Percentiles rank a stretch among this genome's conserved stretches.
These are phyloP conservation scores for Neurospora discreta DNA, from an alignment of 495 filamentous ascomycete genomes.

Conservation along the genomic window DNA sequence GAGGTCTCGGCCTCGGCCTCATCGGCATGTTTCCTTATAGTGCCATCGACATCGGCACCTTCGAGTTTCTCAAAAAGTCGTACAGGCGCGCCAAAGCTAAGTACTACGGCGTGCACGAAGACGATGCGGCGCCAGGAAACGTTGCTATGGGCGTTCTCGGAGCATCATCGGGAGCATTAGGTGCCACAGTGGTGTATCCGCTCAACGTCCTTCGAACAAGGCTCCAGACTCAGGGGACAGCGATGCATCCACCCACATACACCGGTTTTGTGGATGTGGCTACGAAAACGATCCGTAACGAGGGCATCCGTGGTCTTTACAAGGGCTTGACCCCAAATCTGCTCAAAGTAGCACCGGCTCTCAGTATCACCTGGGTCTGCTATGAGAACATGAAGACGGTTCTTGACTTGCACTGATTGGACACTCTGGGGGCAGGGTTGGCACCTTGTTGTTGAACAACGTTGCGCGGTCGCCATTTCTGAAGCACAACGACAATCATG, in stretches of 20 bases:
- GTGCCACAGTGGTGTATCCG: slow-evolving; percentile 89
- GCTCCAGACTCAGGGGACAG: slow-evolving; percentile 89
- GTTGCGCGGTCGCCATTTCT: neutral
- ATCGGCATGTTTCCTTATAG: slow-evolving; percentile 96
- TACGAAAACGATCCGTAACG: slow-evolving; percentile 64
- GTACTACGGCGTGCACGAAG: slow-evolving; percentile 59
- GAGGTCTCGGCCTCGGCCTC: slow-evolving; percentile 83
- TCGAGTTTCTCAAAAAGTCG: slow-evolving; percentile 77
- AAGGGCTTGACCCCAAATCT: slow-evolving; percentile 93
- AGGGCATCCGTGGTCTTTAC: slow-evolving; percentile 81
- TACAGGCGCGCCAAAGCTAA: slow-evolving; percentile 62
- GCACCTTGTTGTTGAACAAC: neutral
- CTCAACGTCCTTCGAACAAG: slow-evolving; percentile 90
- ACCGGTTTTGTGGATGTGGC: slow-evolving; percentile 80
- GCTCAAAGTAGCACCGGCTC: slow-evolving; percentile 90
- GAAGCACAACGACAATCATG: neutral
- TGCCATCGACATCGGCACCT: slow-evolving; percentile 90
- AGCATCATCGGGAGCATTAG: slow-evolving; percentile 80
- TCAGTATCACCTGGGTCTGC: slow-evolving; percentile 95
- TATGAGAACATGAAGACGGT: slow-evolving; percentile 89
- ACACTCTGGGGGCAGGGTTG: neutral
- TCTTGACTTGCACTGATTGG: slow-evolving; percentile 45
- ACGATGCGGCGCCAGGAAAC: slow-evolving; percentile 66
- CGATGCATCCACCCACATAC: slow-evolving; percentile 83
- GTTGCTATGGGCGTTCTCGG: slow-evolving; percentile 75